Base-by-base conservation (phyloP, 2,329 filamentous ascomycete genomes). In the Colletotrichum sp. region DNA sequence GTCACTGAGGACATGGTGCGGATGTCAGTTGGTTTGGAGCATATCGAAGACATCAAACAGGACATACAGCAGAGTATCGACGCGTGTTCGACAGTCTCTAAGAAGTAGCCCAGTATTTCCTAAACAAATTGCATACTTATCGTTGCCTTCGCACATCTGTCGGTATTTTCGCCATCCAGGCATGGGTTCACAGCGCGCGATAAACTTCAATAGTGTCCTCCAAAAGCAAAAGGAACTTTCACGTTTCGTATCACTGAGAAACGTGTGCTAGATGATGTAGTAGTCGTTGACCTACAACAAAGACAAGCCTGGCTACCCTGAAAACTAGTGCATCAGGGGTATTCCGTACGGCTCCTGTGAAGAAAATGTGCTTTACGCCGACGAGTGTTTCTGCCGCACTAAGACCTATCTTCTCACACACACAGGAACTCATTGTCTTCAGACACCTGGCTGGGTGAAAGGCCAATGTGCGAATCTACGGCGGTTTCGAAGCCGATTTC, bases 141-240 rank as follows among this genome's bases (percentile, higher is more conserved):
- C 5, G 5, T 11, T 19, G 6, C 19, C 0, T 6, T 44, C 5
- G 2, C 36, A 6, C 1, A 44, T 19, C 5, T 19, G 2, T 0
- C 9, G 0, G 8, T 8, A 8, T 39, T 39, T 39, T 16, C 2
- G 5, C 15, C 36, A 3, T 39, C 8, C 36, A 8, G 19, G 36
- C 36, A 9, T 19, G 16, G 8, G 0, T 11, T 3, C 36, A 44
- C 8, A 19, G 2, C 16, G 1, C 36, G 8, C 5, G 8, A 44
- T 11, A 3, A 44, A 44, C 16, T 44, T 44, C 16, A 44, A 19
- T 6, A 11, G 8, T 44, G 16, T 44, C 5, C 16, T 5, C 16
- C 2, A 3, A 19, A 44, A 19, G 16, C 16, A 44, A 1, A 44
- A 1, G 2, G 16, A 2, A 2, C 16, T 44, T 11, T 6, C 36